Evolutionary conservation across 192 early-diverging fungal genomes (phyloP).

Genomic region (Coemansia sp.): DNA sequence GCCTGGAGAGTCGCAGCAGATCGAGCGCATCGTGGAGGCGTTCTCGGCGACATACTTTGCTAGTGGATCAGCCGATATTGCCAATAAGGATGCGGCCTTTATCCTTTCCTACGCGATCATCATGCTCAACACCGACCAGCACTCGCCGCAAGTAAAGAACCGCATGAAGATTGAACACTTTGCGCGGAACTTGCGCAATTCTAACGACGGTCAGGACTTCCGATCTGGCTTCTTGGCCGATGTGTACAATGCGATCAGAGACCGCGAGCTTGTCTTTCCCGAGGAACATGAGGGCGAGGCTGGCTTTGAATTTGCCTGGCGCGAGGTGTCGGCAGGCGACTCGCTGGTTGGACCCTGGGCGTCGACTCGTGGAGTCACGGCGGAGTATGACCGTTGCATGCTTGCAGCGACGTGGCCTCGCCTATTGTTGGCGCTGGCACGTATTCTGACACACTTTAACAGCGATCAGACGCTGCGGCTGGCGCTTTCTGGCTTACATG

Average conservation of each 20-base stretch:
- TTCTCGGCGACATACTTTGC: constrained; percentile 87
- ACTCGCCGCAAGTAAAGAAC: constrained; percentile 87
- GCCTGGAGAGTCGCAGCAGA: constrained; percentile 98
- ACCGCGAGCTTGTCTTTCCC: constrained; percentile 93
- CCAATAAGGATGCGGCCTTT: constrained; percentile 79
- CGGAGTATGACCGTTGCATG: constrained; percentile 78
- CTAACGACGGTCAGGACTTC: constrained; percentile 89
- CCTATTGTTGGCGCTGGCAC: constrained; percentile 61
- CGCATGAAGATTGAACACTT: constrained; percentile 94
- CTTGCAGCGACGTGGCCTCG: constrained; percentile 77
- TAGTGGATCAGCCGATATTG: constrained; percentile 63
- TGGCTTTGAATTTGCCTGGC: constrained; percentile 96
- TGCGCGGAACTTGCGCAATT: constrained; percentile 81
- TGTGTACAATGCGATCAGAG: constrained; percentile 87
- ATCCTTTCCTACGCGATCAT: constrained; percentile 93
- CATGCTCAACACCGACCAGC: constrained; percentile 99
- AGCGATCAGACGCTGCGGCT: constrained; percentile 32
- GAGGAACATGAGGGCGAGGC: constrained; percentile 96
- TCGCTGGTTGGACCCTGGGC: constrained; percentile 59
- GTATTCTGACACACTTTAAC: constrained; percentile 18
- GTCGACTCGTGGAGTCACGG: constrained; percentile 58
- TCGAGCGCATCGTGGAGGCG: constrained; percentile 90
- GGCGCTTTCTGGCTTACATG: constrained; percentile 34
- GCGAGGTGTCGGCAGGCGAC: constrained; percentile 61
- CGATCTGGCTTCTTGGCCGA: constrained; percentile 75